Evolutionary conservation across 495 filamentous ascomycete species (phyloP).

Genomic region (Podospora appendiculata): DNA sequence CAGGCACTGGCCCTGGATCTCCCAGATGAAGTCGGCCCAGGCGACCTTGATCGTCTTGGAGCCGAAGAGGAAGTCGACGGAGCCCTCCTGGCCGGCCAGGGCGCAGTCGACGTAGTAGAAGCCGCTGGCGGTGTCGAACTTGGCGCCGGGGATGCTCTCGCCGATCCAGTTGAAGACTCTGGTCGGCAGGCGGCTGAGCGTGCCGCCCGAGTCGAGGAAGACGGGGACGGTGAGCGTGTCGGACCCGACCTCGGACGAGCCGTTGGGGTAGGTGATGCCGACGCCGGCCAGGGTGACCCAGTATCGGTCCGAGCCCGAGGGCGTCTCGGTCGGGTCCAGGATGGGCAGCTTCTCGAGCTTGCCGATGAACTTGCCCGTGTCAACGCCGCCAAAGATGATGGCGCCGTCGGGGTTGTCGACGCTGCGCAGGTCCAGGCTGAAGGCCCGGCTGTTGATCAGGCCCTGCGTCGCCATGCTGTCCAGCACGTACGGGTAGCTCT

Average conservation of each 20-base stretch:
- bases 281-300: conserved; percentile 17
- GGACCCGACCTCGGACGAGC: conserved; percentile 4
- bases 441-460: conserved; percentile 62
- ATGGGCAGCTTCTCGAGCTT: conserved; percentile 51
- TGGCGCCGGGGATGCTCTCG: conserved; percentile 10
- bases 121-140: conserved; percentile 19
- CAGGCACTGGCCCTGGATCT: conserved; percentile 15
- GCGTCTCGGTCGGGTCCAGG: conserved; percentile 19
- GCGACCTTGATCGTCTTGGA: conserved; percentile 49
- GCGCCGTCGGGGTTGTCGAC: conserved; percentile 44
- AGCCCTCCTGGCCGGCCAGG: conserved; percentile 38
- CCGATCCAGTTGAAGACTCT: conserved; percentile 20
- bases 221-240: conserved; percentile 15
- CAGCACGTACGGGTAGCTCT: conserved; percentile 60
- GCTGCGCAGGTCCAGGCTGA: conserved; percentile 57
- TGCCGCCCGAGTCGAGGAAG: conserved; percentile 24
- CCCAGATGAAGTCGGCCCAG: conserved; percentile 54
- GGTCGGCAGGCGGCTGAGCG: conserved; percentile 15
- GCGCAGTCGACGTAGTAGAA: conserved; percentile 53
- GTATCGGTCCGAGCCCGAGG: conserved; percentile 18
- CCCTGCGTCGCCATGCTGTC: conserved; percentile 52
- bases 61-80: conserved; percentile 53
- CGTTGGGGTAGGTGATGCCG: conserved; percentile 19
- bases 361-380: conserved; percentile 49
- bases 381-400: conserved; percentile 75